Evolutionary conservation across 1,284 basidiomycete genomes (phyloP), one percentile per base, ranked within the genome.

Genomic region (Trametes polyzona): DNA sequence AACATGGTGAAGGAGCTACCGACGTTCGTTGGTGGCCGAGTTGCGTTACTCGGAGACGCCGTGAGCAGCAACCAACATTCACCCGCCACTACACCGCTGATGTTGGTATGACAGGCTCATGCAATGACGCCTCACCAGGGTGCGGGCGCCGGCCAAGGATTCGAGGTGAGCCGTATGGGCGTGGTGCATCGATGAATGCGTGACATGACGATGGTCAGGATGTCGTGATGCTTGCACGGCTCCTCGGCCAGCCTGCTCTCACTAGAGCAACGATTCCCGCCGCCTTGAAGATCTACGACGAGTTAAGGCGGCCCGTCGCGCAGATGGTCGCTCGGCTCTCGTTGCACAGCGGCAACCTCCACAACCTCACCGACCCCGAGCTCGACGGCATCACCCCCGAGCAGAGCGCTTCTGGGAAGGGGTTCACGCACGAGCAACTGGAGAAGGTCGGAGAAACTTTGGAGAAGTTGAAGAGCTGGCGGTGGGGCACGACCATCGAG

Each of bases 61-160:
- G 71, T 72, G 35, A 17, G 69, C 46, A 6, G 23, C 35, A 3
- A n/a, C 17, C 9, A 23, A 3, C 14, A 30, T 11, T 14, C 27
- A 11, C 12, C 21, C 5, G 4, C 12, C 11, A 16, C 5, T 12
- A 7, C 7, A 3, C 14, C 14, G 6, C 14, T 27, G 4, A 32
- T 17, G 29, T 3, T 16, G 36, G 10, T 40, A 21, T n/a, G n/a
- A 24, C 35, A 63, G 61, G 62, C 62, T 0, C 62, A 63, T 40
- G 53, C 53, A 6, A 63, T 63, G 73, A 70, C 71, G 2, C 74
- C 75, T 0, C 67, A 71, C 55, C 73, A 74, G 56, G 74, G 70
- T 1, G 72, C 75, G 14, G 75, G 76, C 5, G 75, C 71, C 5
- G 74, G 75, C 0, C 76, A 77, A 63, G 74, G 72, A 0, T 73